These are phyloP conservation scores for Blastocystis hominis DNA, from an alignment of 352 stramenopile species.

Conservation along the genomic window DNA sequence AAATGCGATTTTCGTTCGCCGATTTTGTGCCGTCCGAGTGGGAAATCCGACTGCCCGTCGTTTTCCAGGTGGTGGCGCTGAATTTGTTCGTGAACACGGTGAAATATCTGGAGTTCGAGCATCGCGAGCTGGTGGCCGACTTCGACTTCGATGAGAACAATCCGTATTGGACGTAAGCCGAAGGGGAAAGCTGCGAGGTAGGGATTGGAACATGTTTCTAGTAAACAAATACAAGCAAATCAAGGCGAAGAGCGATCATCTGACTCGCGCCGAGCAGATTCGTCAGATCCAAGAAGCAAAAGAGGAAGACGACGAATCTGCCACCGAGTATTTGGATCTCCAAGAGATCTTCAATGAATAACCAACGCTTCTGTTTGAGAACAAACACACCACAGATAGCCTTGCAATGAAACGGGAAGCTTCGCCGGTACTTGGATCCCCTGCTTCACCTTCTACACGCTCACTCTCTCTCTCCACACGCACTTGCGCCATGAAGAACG, in stretches of 20 bases:
- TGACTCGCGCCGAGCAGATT: neutral
- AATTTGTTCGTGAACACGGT: constrained; percentile 34
- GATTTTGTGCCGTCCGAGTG: neutral
- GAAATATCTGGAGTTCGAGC: constrained; percentile 10
- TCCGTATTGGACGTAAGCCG: neutral
- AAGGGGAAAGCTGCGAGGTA: neutral
- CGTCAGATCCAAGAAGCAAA: neutral
- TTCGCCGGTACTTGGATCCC: neutral
- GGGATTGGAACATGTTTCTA: constrained; percentile 6
- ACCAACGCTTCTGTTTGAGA: neutral
- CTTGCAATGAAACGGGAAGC: neutral
- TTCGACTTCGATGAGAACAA: neutral
- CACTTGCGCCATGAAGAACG: neutral
- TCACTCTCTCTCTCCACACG: neutral
- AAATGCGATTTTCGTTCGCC: neutral
- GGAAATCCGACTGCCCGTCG: neutral
- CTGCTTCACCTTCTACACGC: neutral
- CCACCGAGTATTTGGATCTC: neutral
- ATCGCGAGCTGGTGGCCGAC: neutral
- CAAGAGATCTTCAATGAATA: neutral
- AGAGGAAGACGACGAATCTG: neutral
- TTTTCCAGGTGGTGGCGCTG: neutral
- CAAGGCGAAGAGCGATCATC: neutral
- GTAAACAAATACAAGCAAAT: neutral
- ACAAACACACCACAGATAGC: neutral